Evolutionary conservation across 441 rosid genomes (phyloP), one percentile per base, ranked within the genome.

Genomic region (Monsonia emarginata): DNA sequence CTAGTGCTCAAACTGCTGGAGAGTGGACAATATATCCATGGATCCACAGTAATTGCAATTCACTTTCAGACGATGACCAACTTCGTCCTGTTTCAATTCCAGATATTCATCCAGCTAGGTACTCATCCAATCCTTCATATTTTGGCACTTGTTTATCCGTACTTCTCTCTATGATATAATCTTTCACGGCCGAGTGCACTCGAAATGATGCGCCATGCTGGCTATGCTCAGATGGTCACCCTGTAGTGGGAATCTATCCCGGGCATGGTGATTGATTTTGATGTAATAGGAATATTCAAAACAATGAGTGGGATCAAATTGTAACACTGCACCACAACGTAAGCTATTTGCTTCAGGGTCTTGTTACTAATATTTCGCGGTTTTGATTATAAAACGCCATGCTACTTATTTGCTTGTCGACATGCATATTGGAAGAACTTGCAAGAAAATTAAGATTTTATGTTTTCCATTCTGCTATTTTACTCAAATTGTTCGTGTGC

Each of bases 1-100:
- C 50, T 65, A 91, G 97, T 30, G 26, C 92, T 58, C 79, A 79
- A 73, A 67, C 71, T 59, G 83, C 78, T 75, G 85, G 82, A 22
- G 92, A 91, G 75, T 94, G 99, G 99, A 91, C 89, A 40, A 85
- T 94, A 71, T 82, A 86, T 75, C 97, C 97, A 46, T 94, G 99
- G 99, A 88, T 94, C 70, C 99, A 94, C 80, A 91, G 92, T 85
- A 94, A 91, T 77, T 85, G 96, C 81, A 94, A 94, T 76, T 91
- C 97, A 18, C 86, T 85, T 75, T 91, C 96, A 2, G 99, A 94
- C 52, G 67, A 66, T 80, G 97, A 94, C 79, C 99, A 94, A 73
- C 86, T 91, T 65, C 95, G 91, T 52, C 86, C 96, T 19, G 79
- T 89, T 72, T 66, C 81, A 6, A 75, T 94, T 74, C 99, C 99